phyloP scores from a whole-genome alignment of 1,284 basidiomycete genomes.

The Termitomyces sp. region DNA sequence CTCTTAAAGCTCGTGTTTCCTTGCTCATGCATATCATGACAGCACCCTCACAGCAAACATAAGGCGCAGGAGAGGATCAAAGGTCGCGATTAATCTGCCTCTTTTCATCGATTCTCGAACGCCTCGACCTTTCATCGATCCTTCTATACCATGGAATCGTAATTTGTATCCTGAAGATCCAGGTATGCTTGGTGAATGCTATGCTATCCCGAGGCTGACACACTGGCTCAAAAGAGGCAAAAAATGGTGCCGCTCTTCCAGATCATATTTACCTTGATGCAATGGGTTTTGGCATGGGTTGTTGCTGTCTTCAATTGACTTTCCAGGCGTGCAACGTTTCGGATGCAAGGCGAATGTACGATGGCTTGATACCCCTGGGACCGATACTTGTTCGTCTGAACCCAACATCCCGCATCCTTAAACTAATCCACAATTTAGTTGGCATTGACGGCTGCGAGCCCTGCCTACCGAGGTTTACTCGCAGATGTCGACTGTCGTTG shows the following conservation, averaged over 20 bases:
- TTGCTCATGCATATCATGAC: conserved; percentile 5
- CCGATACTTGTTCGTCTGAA: conserved; percentile 77
- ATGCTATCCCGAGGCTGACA: conserved; percentile 3
- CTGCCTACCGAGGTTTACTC: conserved; percentile 90
- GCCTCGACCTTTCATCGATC: conserved; percentile 85
- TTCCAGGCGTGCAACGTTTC: conserved; percentile 94
- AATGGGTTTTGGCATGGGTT: conserved; percentile 99
- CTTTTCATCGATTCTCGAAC: conserved; percentile 89
- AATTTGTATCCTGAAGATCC: conserved; percentile 75
- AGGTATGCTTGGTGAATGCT: conserved; percentile 36
- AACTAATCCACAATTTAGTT: conserved; percentile 47
- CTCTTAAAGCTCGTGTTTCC: conserved; percentile 3
- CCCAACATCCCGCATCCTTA: background rate
- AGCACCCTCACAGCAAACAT: conserved; percentile 97
- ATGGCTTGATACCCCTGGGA: conserved; percentile 89
- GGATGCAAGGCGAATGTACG: conserved; percentile 91
- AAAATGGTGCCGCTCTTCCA: conserved; percentile 77
- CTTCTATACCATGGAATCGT: conserved; percentile 84
- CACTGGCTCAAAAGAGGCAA: conserved; percentile 62
- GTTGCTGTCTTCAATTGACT: conserved; percentile 95
- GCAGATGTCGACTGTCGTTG: conserved; percentile 97
- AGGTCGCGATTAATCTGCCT: conserved; percentile 95
- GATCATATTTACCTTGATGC: conserved; percentile 99
- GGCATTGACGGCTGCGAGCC: conserved; percentile 91
- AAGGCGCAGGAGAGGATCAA: conserved; percentile 82